phyloP scores from a whole-genome alignment of 2,329 filamentous ascomycete genomes.

The Scleromitrula shiraiana region DNA sequence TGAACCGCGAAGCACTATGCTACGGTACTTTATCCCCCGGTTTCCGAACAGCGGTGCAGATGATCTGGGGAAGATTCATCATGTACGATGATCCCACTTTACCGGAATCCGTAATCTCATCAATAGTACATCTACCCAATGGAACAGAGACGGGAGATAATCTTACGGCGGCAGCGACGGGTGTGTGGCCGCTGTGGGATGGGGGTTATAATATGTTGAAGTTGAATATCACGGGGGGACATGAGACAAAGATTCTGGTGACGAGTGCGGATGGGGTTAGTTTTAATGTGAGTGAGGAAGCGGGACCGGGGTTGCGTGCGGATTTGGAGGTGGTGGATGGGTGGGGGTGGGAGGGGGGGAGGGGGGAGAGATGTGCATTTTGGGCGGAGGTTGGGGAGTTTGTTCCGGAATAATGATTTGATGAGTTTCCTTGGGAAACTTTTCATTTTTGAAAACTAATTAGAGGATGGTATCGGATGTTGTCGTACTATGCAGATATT shows the following conservation, averaged over 20 bases:
- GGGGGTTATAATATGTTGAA: slow-evolving; percentile 1
- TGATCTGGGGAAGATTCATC: slow-evolving; percentile 16
- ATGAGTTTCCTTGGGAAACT: no score
- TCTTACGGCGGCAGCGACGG: background rate
- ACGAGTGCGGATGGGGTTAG: background rate
- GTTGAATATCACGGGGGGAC: slow-evolving; percentile 4
- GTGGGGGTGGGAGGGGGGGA: slow-evolving; percentile 14
- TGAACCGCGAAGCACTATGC: slow-evolving; percentile 14
- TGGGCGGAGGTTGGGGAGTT: slow-evolving; percentile 10
- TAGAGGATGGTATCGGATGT: no score
- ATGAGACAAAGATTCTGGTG: background rate
- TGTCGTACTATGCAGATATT: no score
- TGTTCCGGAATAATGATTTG: slow-evolving; percentile 15
- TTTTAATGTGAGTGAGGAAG: background rate
- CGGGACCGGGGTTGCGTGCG: background rate
- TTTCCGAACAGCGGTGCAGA: slow-evolving; percentile 10
- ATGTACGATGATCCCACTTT: slow-evolving; percentile 4
- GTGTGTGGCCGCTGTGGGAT: background rate
- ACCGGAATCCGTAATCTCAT: background rate
- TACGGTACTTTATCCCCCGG: slow-evolving; percentile 5
- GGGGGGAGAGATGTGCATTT: slow-evolving; percentile 15
- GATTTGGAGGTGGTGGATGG: slow-evolving; percentile 17
- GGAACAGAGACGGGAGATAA: background rate
- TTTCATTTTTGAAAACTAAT: no score
- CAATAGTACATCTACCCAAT: background rate